Evolutionary conservation across 2,329 filamentous ascomycete species (phyloP).

Genomic region (Cordyceps javanica): DNA sequence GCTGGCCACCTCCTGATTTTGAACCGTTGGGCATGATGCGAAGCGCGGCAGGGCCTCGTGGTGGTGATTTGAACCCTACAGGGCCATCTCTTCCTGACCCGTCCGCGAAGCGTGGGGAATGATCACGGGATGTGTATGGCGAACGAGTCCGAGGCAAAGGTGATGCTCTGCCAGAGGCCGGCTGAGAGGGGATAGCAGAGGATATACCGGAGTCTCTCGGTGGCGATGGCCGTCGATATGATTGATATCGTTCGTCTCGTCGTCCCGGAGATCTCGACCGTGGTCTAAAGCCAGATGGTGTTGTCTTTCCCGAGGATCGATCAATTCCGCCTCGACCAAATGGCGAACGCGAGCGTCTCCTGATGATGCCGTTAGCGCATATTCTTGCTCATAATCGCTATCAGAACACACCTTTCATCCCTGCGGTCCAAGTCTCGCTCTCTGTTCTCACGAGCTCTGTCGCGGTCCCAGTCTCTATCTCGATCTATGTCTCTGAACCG

Average conservation of each 20-base stretch:
- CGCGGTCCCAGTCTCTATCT: constrained; percentile 25
- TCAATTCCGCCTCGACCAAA: constrained; percentile 29
- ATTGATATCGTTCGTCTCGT: constrained; percentile 37
- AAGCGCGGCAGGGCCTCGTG: constrained; percentile 48
- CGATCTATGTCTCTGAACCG: constrained; percentile 20
- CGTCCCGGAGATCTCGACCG: constrained; percentile 47
- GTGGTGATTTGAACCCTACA: constrained; percentile 39
- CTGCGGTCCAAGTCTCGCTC: constrained; percentile 34
- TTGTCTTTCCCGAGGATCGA: constrained; percentile 29
- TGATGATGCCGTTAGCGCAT: constrained; percentile 21
- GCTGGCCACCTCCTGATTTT: constrained; percentile 17
- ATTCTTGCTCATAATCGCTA: neutral
- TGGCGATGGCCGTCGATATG: constrained; percentile 42
- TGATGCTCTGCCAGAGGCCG: constrained; percentile 45
- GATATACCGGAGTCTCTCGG: constrained; percentile 43
- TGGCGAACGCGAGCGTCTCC: constrained; percentile 51
- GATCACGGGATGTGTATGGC: constrained; percentile 38
- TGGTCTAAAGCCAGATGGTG: constrained; percentile 41
- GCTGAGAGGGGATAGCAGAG: constrained; percentile 45
- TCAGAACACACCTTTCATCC: constrained; percentile 32
- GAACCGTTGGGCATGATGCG: constrained; percentile 44
- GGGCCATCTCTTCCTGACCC: constrained; percentile 23
- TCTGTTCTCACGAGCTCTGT: constrained; percentile 19
- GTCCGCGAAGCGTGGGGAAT: constrained; percentile 26
- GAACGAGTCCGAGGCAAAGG: constrained; percentile 47